Base-by-base conservation (phyloP, 73 alveolate genomes). In the Paramecium sexaurelia region DNA sequence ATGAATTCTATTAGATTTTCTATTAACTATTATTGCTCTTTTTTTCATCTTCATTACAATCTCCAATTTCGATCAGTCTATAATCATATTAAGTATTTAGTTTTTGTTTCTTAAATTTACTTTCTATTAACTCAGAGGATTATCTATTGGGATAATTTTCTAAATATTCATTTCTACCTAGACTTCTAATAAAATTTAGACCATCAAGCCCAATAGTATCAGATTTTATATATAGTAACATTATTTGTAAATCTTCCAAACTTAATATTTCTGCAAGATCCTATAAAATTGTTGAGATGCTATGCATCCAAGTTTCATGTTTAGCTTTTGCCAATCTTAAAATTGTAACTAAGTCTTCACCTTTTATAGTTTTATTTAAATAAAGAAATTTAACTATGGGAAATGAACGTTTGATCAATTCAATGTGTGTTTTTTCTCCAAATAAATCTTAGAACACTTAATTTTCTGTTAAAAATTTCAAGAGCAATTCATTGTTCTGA, bases 401-500 rank as follows among this genome's bases (percentile, higher is more conserved):
- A 11, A 78, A 78, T 7, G 55, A 40, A 1, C 55, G 7, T 19
- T 78, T 78, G 17, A 78, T 78, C 27, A 78, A 78, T 78, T 78
- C 90, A 78, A 40, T 19, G 19, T 78, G 90, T 2, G 90, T 33
- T 43, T 78, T 78, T 26, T 78, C 90, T 78, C 90, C 90, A 43
- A 78, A 78, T 43, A 78, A 40, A 24, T 39, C 71, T 11, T 37
- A 19, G 29, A 78, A 78, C 7, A 78, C 55, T 45, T 78, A 24
- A 78, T 78, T 41, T 4, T 37, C 39, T 11, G 41, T 55, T 22
- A 78, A 24, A 11, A 78, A 78, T 2, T 78, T 41, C 7, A 78
- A 33, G 10, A 78, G 19, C 6, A 5, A n/a, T 45, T 40, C 3
- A 40, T 11, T 22, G 17, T 41, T n/a, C 55, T 41, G 2, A 1